Evolutionary conservation across 305 asterid species (phyloP), one percentile per base, ranked within the genome.

Genomic region (Fraxinus dipetala): DNA sequence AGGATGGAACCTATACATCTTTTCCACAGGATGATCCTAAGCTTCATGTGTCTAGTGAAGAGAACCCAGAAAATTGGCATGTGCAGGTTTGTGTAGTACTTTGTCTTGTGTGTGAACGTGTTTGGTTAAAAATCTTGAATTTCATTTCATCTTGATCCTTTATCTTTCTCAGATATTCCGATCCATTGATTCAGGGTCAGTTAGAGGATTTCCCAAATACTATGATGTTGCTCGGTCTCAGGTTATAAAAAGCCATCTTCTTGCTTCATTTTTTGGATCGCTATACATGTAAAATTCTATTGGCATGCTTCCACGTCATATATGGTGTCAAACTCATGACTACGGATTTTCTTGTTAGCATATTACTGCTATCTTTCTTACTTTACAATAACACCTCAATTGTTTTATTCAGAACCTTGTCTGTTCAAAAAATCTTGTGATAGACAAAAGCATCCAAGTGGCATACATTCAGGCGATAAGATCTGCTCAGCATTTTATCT

Each of bases 171-270:
- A 95, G 98, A 90, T 95, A 77, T 95, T 95, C 88, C 93, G 98
- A 79, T 95, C 98, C 83, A 95, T 95, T n/a, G 98, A 95, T 87
- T 95, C 98, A 32, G 98, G 98, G 61, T 93, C 98, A 24, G 86
- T 91, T 77, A 89, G 87, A 85, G 98, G 98, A 63, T 93, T 93
- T 79, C 98, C 98, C 72, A 93, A 90, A 81, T 84, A 75, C 54
- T 79, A 72, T 79, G 90, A 92, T 83, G 92, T 77, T 72, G 93
- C 93, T 73, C 86, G 87, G 80, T 84, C 85, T 79, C 95, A 89
- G 96, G 98, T 93, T 78, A 86, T 36, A 79, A 79, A 78, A 80
- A 81, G 5, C 65, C 54, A 35, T 80, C 51, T 63, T 81, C 73
- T 35, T 82, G 48, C 76, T 40, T 79, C 24, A 78, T 35, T 45